Base-by-base conservation (phyloP, 1,284 basidiomycete species). In the Tetrapyrgos nigripes region DNA sequence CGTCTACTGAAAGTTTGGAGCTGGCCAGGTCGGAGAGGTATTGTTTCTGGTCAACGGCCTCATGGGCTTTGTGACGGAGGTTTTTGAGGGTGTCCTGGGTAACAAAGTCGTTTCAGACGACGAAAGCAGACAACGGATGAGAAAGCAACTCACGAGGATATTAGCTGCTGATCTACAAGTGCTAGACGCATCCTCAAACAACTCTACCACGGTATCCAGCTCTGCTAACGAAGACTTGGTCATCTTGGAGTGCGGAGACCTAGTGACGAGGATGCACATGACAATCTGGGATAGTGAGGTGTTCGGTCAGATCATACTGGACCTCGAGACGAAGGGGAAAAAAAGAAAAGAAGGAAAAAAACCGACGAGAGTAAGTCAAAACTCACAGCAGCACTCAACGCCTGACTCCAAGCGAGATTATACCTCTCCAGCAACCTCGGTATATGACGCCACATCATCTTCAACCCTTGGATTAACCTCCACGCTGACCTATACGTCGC, bases 401-500 rank as follows among this genome's bases (percentile, higher is more conserved):
- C 79, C 37, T 84, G 82, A 11, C 86, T 88, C 86, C 88, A 89
- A 24, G 82, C 73, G 9, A 83, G 60, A 23, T 76, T 78, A 29
- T 84, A 65, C n/a, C 87, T 75, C 6, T 77, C 71, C 3, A 83
- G 63, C 8, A 82, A 63, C 1, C 74, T 68, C 1, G 83, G 79
- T 3, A 75, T 72, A 26, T 66, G 61, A 23, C 70, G 67, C 70
- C 79, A 82, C 1, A 78, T 70, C n/a, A 77, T 68, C 13, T 73
- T 71, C 46, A 86, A 71, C 1, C 75, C 77, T 44, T 82, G 76
- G 43, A 87, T 82, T 24, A 89, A 66, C 19, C 88, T 75, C 84
- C 86, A 89, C 6, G 87, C 85, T 10, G 86, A 88, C 4, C 87
- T 85, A 70, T 88, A 91, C 19, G 84, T 82, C 0, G 89, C 85